Evolutionary conservation across 495 filamentous ascomycete genomes (phyloP).

Genomic region (Podospora anserina): DNA sequence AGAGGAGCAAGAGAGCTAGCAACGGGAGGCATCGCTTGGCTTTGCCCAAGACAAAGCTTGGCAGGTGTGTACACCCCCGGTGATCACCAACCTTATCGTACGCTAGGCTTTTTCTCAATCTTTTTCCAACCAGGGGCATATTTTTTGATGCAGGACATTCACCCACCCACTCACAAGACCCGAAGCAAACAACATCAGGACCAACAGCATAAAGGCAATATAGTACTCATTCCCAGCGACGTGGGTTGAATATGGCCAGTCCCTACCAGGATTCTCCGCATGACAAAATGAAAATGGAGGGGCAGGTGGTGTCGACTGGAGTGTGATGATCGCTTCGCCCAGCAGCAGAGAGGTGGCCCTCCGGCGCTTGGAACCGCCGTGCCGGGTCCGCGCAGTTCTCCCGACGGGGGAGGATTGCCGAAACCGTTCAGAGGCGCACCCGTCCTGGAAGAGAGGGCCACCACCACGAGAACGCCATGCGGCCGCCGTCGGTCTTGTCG

Average conservation of each 20-base stretch:
- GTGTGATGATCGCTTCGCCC: not conserved
- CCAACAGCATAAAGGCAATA: constrained; percentile 8
- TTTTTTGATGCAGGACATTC: not conserved
- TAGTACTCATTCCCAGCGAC: not conserved
- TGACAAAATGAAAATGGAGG: not conserved
- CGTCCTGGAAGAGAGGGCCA: not conserved
- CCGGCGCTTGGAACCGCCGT: constrained; percentile 21
- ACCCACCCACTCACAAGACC: not conserved
- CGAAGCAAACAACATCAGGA: not conserved
- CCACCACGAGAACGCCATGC: not conserved
- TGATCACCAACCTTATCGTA: constrained; percentile 1
- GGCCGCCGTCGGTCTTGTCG: not conserved
- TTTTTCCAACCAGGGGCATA: not conserved
- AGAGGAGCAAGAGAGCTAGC: not conserved
- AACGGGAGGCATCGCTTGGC: not conserved
- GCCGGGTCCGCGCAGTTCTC: constrained; percentile 17
- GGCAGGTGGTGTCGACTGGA: not conserved
- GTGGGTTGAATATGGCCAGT: constrained; percentile 1
- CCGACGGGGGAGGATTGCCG: constrained; percentile 8
- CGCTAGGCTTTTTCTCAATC: not conserved
- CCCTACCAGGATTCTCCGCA: not conserved
- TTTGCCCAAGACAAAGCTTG: not conserved
- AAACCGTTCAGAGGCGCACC: not conserved
- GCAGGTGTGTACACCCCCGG: not conserved
- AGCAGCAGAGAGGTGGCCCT: not conserved